Evolutionary conservation across 2,329 filamentous ascomycete genomes (phyloP).

Genomic region (Paecilomyces fulvus): DNA sequence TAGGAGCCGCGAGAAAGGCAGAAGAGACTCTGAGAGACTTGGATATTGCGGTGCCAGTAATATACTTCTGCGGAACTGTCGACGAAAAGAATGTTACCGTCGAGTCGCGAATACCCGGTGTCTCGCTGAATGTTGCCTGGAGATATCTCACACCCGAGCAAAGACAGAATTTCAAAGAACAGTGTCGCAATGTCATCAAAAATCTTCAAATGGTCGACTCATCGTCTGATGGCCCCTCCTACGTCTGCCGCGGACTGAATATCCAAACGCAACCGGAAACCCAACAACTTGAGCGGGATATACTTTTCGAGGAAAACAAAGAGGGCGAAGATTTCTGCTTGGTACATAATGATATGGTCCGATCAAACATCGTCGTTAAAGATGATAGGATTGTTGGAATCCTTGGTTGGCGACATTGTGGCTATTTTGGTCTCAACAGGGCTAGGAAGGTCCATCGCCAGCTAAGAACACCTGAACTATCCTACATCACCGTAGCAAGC

Average conservation of each 20-base stretch:
- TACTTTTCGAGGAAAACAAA: slow-evolving; percentile 22
- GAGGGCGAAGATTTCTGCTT: slow-evolving; percentile 20
- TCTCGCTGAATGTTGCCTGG: slow-evolving; percentile 32
- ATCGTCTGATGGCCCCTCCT: slow-evolving; percentile 21
- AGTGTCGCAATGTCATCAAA: slow-evolving; percentile 27
- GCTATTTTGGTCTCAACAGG: slow-evolving; percentile 30
- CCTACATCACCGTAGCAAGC: slow-evolving; percentile 6
- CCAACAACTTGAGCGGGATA: slow-evolving; percentile 19
- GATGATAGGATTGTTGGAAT: slow-evolving; percentile 30
- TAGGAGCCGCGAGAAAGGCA: slow-evolving; percentile 25
- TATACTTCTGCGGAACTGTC: slow-evolving; percentile 30
- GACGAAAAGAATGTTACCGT: slow-evolving; percentile 32
- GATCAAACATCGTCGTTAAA: slow-evolving; percentile 30
- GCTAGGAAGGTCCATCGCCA: slow-evolving; percentile 25
- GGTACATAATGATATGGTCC: slow-evolving; percentile 30
- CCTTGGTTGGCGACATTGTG: slow-evolving; percentile 31
- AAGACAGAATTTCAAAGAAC: slow-evolving; percentile 25
- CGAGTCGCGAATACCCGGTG: slow-evolving; percentile 32
- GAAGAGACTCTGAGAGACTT: slow-evolving; percentile 24
- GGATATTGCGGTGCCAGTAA: slow-evolving; percentile 24
- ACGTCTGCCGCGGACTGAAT: slow-evolving; percentile 26
- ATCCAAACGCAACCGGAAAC: slow-evolving; percentile 15
- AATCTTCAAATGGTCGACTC: slow-evolving; percentile 18
- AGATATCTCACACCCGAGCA: slow-evolving; percentile 26
- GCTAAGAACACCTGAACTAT: slow-evolving; percentile 18